Percentiles rank a stretch among this genome's conserved stretches.
Evolutionary conservation across 306 rosid species (phyloP).

Genomic region (Psophocarpus tetragonolobus): DNA sequence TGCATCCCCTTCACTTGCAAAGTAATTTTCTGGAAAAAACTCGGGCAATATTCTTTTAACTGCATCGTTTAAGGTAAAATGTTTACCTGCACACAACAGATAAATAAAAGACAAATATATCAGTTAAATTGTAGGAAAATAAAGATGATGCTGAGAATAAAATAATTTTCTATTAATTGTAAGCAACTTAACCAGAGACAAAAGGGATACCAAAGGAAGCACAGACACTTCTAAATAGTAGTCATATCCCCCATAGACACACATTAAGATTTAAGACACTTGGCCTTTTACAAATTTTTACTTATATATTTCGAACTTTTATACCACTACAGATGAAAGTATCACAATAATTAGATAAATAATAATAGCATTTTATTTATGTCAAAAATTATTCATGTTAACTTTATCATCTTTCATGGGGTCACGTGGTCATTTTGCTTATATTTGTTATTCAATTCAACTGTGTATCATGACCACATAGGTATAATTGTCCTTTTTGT

Average conservation of each 20-base stretch:
- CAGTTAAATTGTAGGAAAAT: background rate
- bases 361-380: background rate
- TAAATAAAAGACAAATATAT: background rate
- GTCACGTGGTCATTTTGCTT: no score
- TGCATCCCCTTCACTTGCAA: conserved; percentile 35
- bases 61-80: conserved; percentile 73
- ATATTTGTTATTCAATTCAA: no score
- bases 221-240: background rate
- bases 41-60: conserved; percentile 74
- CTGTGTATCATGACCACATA: no score
- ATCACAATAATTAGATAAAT: background rate
- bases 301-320: background rate
- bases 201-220: background rate
- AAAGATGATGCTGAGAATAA: background rate
- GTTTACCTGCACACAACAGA: conserved; percentile 59
- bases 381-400: background rate
- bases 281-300: background rate
- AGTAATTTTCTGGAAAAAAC: conserved; percentile 48
- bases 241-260: background rate
- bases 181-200: background rate
- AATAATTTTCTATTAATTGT: background rate
- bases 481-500: background rate
- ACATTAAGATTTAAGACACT: background rate
- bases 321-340: background rate
- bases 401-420: background rate